Evolutionary conservation across 768 basidiomycete species (phyloP), one percentile per base, ranked within the genome.

Genomic region (Leccinum disarticulatum): DNA sequence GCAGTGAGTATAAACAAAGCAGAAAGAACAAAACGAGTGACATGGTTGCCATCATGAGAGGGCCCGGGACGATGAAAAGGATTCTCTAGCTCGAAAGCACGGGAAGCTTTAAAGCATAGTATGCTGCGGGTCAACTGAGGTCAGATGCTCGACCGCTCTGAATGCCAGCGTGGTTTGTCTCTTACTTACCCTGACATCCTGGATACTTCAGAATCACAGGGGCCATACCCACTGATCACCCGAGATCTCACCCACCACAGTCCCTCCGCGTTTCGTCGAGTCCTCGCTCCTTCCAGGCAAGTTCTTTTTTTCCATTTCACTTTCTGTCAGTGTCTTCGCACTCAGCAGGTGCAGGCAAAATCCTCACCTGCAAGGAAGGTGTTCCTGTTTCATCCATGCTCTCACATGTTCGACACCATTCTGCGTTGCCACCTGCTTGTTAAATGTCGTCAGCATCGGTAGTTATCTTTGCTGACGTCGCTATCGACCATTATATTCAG

Each of bases 1-100:
- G 51, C 1, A 63, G 4, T 6, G 50, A 0, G 17, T 28, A 38
- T 7, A 36, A 7, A n/a, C 30, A 14, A 15, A 61, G 38, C 27
- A 64, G 47, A 43, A n/a, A 15, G 11, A n/a, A 46, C 33, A n/a
- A 43, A 41, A 49, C 5, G 63, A 46, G 51, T 3, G 52, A 22
- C 58, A 58, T 58, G 57, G n/a, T 56, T 56, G 33, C 33, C 33
- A 35, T 35, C 53, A 28, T 4, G 9, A 55, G 56, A 28, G 27
- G 35, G n/a, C 35, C 33, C 33, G 33, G 8, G 7, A n/a, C 6
- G 28, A 46, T 0, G 10, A 19, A 46, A 30, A 19, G 50, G 17
- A 19, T 31, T n/a, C 2, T 19, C 43, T 13, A 22, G 46, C 43
- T 22, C 22, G 11, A 17, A 33, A 41, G 38, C 38, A 41, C 38